These are phyloP conservation scores for Aspergillus sp. DNA, from an alignment of 2,329 filamentous ascomycete genomes.

Conservation along the genomic window DNA sequence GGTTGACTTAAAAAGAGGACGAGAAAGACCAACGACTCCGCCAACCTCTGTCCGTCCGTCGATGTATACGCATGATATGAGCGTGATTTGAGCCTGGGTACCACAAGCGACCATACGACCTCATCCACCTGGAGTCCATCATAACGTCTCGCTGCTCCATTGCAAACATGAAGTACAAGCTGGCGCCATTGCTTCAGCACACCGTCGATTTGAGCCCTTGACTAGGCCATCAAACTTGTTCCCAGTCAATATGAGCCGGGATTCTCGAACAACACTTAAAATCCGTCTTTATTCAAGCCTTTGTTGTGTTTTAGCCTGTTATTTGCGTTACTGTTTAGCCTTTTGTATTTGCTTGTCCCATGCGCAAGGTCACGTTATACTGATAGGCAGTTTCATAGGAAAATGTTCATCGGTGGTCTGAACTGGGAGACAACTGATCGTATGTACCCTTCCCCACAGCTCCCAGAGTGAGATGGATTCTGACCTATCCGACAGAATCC, in stretches of 20 bases:
- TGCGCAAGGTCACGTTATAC: constrained; percentile 18
- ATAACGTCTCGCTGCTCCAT: not conserved
- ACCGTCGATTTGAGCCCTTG: not conserved
- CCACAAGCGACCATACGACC: not conserved
- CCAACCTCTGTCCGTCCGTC: constrained; percentile 7
- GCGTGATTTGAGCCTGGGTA: not conserved
- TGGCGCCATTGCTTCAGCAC: no score
- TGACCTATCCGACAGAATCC: constrained; percentile 65
- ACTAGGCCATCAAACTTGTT: not conserved
- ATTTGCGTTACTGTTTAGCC: no score
- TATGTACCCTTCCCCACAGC: constrained; percentile 53
- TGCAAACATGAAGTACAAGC: no score
- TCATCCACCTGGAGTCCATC: not conserved
- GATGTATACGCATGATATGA: constrained; percentile 14
- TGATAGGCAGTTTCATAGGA: constrained; percentile 59
- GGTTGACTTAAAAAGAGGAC: constrained; percentile 16
- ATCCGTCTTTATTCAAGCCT: not conserved
- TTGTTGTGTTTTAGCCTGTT: not conserved
- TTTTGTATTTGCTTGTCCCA: not conserved
- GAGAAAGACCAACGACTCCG: not conserved
- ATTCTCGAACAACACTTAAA: not conserved
- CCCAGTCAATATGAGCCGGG: not conserved
- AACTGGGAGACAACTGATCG: constrained; percentile 99
- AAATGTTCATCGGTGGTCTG: constrained; percentile 98
- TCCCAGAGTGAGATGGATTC: constrained; percentile 13